phyloP scores from a whole-genome alignment of 768 basidiomycete species.

The Agrocybe pediades region DNA sequence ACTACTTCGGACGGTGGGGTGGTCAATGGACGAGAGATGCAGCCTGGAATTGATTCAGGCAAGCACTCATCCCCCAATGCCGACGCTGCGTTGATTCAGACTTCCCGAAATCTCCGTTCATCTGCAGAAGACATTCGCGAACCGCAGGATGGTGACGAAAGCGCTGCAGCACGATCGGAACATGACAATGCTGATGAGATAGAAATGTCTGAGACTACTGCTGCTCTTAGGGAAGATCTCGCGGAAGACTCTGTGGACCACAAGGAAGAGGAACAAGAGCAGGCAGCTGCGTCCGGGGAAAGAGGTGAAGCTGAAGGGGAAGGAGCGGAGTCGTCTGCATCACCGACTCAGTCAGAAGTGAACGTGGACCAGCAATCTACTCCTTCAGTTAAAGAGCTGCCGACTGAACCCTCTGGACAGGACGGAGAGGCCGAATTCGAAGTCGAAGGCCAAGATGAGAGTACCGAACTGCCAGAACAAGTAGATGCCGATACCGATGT shows the following conservation, averaged over 20 bases:
- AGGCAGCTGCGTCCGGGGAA: conserved; percentile 9
- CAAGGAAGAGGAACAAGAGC: conserved; percentile 18
- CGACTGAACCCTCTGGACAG: no score
- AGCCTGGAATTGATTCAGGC: no score
- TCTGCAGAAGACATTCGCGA: background rate
- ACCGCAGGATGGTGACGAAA: background rate
- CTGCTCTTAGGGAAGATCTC: conserved; percentile 22
- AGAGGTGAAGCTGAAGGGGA: conserved; percentile 25
- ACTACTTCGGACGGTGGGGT: no score
- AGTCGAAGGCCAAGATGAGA: conserved; percentile 13
- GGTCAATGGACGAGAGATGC: no score
- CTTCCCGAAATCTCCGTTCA: no score
- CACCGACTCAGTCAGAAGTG: background rate
- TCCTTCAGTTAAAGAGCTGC: no score
- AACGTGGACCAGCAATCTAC: background rate
- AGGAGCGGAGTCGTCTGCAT: conserved; percentile 14
- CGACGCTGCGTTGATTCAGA: no score
- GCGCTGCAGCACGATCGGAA: background rate
- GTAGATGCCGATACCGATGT: conserved; percentile 13
- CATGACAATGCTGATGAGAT: conserved; percentile 1
- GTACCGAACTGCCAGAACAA: conserved; percentile 9
- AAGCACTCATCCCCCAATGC: no score
- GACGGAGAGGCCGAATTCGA: background rate
- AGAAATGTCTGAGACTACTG: background rate
- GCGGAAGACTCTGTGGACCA: conserved; percentile 3